Evolutionary conservation across 177 flowering plant genomes (phyloP), one percentile per base, ranked within the genome.

Genomic region (Tripterygium wilfordii): DNA sequence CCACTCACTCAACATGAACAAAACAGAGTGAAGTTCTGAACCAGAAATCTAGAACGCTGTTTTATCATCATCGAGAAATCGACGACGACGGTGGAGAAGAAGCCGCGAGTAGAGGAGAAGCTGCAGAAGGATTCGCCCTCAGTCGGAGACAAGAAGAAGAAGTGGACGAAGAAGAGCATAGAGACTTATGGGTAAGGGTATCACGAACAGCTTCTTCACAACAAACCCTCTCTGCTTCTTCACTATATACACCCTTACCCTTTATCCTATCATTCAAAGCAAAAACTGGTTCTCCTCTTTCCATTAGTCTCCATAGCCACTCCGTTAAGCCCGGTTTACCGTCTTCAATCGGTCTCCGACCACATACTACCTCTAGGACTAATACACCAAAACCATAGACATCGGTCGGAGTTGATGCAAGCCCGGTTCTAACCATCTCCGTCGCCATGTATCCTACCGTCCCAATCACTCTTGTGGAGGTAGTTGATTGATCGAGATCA

Each of bases 381-480:
- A 67, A 22, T 4, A 58, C 56, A 5, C 71, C 71, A 35, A 48
- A 67, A 10, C 54, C 49, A 36, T 38, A 67, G 15, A 67, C 67
- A 50, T 67, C 71, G 2, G 64, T 28, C n/a, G 36, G 53, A 0
- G 51, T 22, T 0, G 67, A 44, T 18, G 61, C 57, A 3, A 53
- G 33, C 3, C 71, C 71, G 13, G 62, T 57, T n/a, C 30, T 33
- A 14, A 49, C 29, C 26, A 57, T 37, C 26, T 61, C 63, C 1
- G 70, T 62, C 3, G 66, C 63, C 40, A 66, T 42, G 45, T 66
- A 57, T 13, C 70, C 66, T 0, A 41, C 36, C 0, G 70, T 61
- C 20, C 70, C 70, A 19, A 61, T 58, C 16, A 60, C 58, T 14
- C 21, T 16, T 1, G 69, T 49, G 1, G 69, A 54, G 49, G 3